These are phyloP conservation scores for Tolypocladium album DNA, from an alignment of 2,329 filamentous ascomycete species.

Conservation along the genomic window DNA sequence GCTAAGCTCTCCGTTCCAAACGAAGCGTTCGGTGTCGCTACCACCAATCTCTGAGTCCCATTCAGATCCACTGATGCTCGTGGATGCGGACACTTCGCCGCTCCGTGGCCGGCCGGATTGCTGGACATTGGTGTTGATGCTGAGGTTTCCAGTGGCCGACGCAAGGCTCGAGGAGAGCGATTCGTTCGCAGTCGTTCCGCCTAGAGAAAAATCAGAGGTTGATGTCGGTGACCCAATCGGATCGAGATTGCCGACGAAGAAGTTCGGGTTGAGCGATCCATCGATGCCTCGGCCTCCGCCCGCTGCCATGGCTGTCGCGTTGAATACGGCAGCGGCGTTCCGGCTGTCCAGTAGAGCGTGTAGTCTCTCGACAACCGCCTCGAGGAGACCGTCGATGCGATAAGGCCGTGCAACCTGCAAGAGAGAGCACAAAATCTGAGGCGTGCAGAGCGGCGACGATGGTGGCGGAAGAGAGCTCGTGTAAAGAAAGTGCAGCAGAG, in stretches of 20 bases:
- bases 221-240: conserved; percentile 23
- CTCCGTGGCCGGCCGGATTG: conserved; percentile 26
- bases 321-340: conserved; percentile 95
- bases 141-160: conserved; percentile 27
- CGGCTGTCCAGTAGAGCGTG: conserved; percentile 83
- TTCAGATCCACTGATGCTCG: conserved; percentile 43
- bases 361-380: conserved; percentile 83
- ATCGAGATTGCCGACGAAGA: conserved; percentile 42
- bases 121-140: conserved; percentile 36
- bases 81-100: conserved; percentile 37
- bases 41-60: conserved; percentile 45
- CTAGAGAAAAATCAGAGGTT: conserved; percentile 22
- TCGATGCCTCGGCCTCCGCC: conserved; percentile 81
- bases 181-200: conserved; percentile 16
- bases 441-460: conserved; percentile 72
- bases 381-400: conserved; percentile 81
- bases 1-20: conserved; percentile 75
- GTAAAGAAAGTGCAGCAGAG: conserved; percentile 87
- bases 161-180: conserved; percentile 19
- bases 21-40: conserved; percentile 33
- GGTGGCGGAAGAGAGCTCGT: conserved; percentile 76
- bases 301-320: conserved; percentile 94
- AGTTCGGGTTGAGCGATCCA: conserved; percentile 52
- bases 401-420: conserved; percentile 91
- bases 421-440: conserved; percentile 90